Base-by-base conservation (phyloP, 768 basidiomycete species). In the Chalciporus sphaerocephalus region DNA sequence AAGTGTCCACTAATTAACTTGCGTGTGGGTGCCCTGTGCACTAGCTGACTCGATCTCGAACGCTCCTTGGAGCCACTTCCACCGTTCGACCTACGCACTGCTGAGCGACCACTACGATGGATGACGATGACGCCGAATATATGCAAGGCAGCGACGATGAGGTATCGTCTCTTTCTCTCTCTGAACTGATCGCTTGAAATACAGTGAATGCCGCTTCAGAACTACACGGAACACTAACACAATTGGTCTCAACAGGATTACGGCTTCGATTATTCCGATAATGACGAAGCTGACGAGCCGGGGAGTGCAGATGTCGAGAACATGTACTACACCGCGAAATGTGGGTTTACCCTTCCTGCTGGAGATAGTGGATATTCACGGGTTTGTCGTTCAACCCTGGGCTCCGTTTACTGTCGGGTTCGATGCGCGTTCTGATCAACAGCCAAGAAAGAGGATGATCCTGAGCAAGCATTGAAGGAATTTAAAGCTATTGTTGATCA, bases 311-410 rank as follows among this genome's bases (percentile, higher is more conserved):
- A 96, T 68, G 82, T 96, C 36, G 96, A 99, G 72, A 99, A 99
- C 62, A 82, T 93, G 80, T 99, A 99, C 70, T 98, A 98, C 66
- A 87, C 85, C 39, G 96, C 96, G 10, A 99, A 99, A 68, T 84
- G 95, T 97, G 54, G 41, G 85, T 67, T 30, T 13, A 8, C 9
- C 9, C 48, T 33, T 39, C n/a, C 40, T 42, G 37, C 22, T 33
- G 15, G 3, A 15, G 30, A 35, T 23, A 3, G 40, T 32, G 21
- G 13, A 28, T n/a, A 17, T 21, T 38, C 23, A 5, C 36, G 5
- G 6, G 1, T 27, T 23, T 16, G 9, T 33, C 25, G 34, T 30
- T 47, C 38, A 40, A 10, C 40, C 11, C 4, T 10, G 27, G n/a
- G 12, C 6, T 17, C 16, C 23, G 13, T 28, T 18, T 5, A 24